These are phyloP conservation scores for Oryza nivara DNA, from an alignment of 176 grass and related monocot species.

Conservation along the genomic window DNA sequence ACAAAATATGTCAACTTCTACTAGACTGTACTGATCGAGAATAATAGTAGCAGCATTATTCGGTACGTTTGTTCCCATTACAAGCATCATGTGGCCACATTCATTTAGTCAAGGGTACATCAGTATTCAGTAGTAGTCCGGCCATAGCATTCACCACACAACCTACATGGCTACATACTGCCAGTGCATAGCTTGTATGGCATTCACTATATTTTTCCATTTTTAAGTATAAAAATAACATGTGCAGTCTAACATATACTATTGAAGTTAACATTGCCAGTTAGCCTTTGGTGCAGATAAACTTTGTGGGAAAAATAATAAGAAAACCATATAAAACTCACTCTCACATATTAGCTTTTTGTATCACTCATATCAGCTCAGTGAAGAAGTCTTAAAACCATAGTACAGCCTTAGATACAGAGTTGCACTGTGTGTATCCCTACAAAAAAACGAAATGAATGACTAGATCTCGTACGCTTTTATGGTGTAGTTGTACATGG, in stretches of 20 bases:
- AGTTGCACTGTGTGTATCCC: too few relatives aligned
- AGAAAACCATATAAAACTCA: too few relatives aligned
- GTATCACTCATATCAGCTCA: too few relatives aligned
- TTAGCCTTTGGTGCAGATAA: too few relatives aligned
- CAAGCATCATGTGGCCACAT: slow-evolving; percentile 1
- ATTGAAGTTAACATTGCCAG: too few relatives aligned
- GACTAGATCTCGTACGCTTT: background rate
- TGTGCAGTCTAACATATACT: too few relatives aligned
- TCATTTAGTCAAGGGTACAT: background rate
- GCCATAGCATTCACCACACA: slow-evolving; percentile 1
- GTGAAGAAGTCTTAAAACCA: too few relatives aligned
- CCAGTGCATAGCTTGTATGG: background rate
- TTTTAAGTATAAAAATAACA: background rate
- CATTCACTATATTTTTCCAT: background rate
- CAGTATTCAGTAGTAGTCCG: background rate
- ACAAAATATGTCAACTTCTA: background rate
- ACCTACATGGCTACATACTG: background rate
- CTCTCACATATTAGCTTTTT: too few relatives aligned
- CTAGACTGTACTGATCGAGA: background rate
- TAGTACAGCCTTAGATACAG: too few relatives aligned
- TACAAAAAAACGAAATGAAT: too few relatives aligned
- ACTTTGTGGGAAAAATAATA: too few relatives aligned
- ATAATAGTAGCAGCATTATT: background rate
- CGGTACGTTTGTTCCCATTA: slow-evolving; percentile 6
- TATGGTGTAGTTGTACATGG: background rate